A percentile compares a stretch with the other conserved stretches of the same genome.
Conservation (phyloP, 371 early-diverging fungal genomes). For the Syncephalastrum sp. region DNA sequence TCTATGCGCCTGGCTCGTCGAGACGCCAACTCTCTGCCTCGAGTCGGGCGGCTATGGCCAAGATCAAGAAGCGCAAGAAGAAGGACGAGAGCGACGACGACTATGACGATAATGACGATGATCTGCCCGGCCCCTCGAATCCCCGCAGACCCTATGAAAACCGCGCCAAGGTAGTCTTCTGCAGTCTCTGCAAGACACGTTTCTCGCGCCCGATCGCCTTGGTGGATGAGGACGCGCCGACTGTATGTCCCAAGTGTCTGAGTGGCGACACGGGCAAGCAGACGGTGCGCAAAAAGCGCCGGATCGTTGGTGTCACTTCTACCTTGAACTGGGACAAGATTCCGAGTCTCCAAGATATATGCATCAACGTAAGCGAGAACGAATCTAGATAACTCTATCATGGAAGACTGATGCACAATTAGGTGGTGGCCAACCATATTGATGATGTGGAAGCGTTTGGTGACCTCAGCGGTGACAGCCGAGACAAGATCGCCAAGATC, state of each 20-base stretch:
- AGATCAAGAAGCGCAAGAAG: slow-evolving; percentile 29
- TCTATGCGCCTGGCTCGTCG: background rate
- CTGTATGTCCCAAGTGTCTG: slow-evolving; percentile 55
- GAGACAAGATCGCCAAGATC: slow-evolving; percentile 77
- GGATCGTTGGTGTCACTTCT: slow-evolving; percentile 19
- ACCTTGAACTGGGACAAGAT: slow-evolving; percentile 23
- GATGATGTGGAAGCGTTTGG: slow-evolving; percentile 83
- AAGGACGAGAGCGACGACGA: slow-evolving; percentile 39
- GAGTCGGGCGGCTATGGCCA: slow-evolving; percentile 16
- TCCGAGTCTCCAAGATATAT: slow-evolving; percentile 60
- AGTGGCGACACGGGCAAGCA: slow-evolving; percentile 28
- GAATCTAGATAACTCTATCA: too few species aligned
- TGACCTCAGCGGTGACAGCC: slow-evolving; percentile 65
- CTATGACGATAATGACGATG: slow-evolving; percentile 26
- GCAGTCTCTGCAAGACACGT: slow-evolving; percentile 58
- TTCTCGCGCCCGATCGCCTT: slow-evolving; percentile 43
- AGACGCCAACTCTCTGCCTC: slow-evolving; percentile 5
- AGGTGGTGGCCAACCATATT: slow-evolving; percentile 70
- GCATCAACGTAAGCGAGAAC: slow-evolving; percentile 53
- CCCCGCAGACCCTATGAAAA: slow-evolving; percentile 22
- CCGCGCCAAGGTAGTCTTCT: slow-evolving; percentile 56
- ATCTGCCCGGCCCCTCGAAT: slow-evolving; percentile 31
- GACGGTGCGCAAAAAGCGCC: slow-evolving; percentile 10
- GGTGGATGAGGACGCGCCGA: slow-evolving; percentile 19
- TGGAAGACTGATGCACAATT: background rate